These are phyloP conservation scores for Collybia sp. DNA, from an alignment of 768 basidiomycete species.

Conservation along the genomic window DNA sequence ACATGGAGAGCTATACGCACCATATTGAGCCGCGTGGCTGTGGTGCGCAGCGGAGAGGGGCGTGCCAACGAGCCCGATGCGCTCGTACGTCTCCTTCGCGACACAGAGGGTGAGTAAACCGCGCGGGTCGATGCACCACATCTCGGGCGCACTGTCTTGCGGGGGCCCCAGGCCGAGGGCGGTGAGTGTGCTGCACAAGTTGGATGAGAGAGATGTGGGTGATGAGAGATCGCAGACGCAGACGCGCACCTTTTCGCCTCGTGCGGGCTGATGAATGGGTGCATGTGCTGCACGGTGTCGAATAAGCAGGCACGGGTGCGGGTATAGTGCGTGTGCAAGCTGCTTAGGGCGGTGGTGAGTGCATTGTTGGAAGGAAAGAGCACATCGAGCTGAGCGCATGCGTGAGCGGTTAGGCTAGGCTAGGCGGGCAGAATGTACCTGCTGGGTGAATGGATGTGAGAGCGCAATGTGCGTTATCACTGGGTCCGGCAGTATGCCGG, in stretches of 20 bases:
- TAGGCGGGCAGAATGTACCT: conserved; percentile 29
- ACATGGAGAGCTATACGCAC: too few relatives aligned
- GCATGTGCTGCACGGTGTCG: conserved; percentile 36
- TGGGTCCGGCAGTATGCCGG: conserved; percentile 11
- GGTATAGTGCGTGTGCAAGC: conserved; percentile 38
- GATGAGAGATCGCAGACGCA: not conserved
- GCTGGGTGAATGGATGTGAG: conserved; percentile 49
- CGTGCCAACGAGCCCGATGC: conserved; percentile 54
- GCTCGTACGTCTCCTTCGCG: conserved; percentile 53
- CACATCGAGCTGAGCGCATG: conserved; percentile 54
- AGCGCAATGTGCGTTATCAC: conserved; percentile 28
- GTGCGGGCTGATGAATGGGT: conserved; percentile 17
- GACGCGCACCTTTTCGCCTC: conserved; percentile 21
- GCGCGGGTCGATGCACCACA: conserved; percentile 67
- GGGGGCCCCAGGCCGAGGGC: too few relatives aligned
- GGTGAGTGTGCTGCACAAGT: too few relatives aligned
- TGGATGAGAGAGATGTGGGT: not conserved
- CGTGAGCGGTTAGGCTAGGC: not conserved
- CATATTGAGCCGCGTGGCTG: conserved; percentile 38
- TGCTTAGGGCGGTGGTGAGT: conserved; percentile 33
- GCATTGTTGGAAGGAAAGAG: conserved; percentile 44
- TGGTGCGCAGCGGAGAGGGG: conserved; percentile 43
- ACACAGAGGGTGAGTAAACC: conserved; percentile 55
- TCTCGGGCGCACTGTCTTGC: conserved; percentile 31
- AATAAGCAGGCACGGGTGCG: conserved; percentile 39